Evolutionary conservation across 306 rosid genomes (phyloP), one percentile per base, ranked within the genome.

Genomic region (Begonia loranthoides): DNA sequence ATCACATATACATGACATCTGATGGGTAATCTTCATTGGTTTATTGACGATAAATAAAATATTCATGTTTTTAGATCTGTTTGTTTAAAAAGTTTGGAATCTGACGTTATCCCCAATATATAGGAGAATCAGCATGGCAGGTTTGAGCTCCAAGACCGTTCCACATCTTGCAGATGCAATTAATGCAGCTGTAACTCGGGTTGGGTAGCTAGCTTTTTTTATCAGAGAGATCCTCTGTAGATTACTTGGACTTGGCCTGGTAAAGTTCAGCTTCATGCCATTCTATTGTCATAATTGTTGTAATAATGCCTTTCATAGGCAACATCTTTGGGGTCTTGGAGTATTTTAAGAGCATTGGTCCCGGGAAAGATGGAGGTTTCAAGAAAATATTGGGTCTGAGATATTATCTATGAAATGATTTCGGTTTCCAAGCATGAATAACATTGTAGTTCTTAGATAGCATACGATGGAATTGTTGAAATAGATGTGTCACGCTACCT

Each of bases 61-160:
- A 5, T 17, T 21, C 19, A 0, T 4, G 7, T 17, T 51, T 22
- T 21, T 4, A 51, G 3, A 47, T 9, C 9, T 47, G 14, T 47
- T 14, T 43, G 47, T n/a, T 10, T 28, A 28, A 28, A 28, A 28
- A 28, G 47, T n/a, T 43, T 43, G 3, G 47, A 2, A 43, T 12
- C 1, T n/a, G n/a, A 43, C 47, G 13, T 5, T 39, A 39, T 39
- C 43, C 10, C 43, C 10, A 39, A 5, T 2, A 10, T 43, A 10
- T 43, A 92, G 99, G 84, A 81, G 96, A 71, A 92, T 92, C 50
- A 92, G 99, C 79, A 87, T 92, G 99, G 96, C 99, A 36, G 96
- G 99, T 64, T 74, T 92, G 73, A 87, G 96, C 71, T 69, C 94
- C 19, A 87, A 48, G 73, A 92, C 96, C 6, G 94, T 92, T 15